Conservation (phyloP, 1,284 basidiomycete genomes). For the Moesziomyces antarcticus region DNA sequence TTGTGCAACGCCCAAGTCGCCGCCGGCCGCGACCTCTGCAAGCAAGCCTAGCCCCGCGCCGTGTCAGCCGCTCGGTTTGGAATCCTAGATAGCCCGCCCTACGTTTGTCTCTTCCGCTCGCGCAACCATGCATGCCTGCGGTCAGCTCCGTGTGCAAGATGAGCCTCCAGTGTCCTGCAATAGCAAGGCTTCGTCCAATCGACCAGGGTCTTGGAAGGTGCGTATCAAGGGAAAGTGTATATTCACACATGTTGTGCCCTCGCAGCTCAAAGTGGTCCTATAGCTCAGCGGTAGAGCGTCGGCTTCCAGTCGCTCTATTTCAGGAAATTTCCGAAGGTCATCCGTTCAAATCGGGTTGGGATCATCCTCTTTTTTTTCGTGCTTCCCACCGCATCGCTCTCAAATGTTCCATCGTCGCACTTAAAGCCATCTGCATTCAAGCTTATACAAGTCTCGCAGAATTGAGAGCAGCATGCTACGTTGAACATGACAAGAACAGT, state of each 20-base stretch:
- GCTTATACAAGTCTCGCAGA: no score
- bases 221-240: neutral
- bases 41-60: constrained; percentile 39
- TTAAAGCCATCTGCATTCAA: neutral
- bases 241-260: neutral
- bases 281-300: constrained; percentile 56
- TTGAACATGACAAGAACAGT: no score
- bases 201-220: no score
- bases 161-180: no score
- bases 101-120: no score
- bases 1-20: constrained; percentile 57
- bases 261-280: constrained; percentile 10
- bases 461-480: neutral
- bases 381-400: neutral
- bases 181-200: no score
- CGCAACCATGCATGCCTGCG: no score
- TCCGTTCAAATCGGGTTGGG: constrained; percentile 53
- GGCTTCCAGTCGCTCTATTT: constrained; percentile 36
- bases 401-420: no score
- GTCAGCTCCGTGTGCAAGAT: no score
- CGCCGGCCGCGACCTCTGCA: constrained; percentile 55
- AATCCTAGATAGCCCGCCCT: neutral
- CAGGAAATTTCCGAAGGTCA: constrained; percentile 46
- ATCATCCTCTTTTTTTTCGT: constrained; percentile 19
- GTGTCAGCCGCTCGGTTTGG: neutral